phyloP scores from a whole-genome alignment of 2,329 filamentous ascomycete genomes.

The Colletotrichum lentis region DNA sequence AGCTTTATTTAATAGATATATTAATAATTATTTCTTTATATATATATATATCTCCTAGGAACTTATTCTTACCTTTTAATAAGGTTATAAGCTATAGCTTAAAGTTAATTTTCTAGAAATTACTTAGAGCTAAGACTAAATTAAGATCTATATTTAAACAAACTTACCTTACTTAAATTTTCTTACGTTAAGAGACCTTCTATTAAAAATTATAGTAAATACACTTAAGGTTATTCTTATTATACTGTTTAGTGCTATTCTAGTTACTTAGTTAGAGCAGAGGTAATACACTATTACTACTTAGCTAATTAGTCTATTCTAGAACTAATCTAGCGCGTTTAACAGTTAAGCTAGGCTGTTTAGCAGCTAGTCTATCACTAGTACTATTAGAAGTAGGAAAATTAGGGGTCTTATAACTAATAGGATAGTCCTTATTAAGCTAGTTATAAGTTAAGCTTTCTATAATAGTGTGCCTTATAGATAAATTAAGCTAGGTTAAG shows the following conservation, averaged over 20 bases:
- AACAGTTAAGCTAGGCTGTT: not conserved
- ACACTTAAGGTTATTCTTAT: not conserved
- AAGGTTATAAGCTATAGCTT: conserved; percentile 21
- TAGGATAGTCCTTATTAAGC: not conserved
- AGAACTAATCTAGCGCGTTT: not conserved
- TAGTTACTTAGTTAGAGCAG: not conserved
- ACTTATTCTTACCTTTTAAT: conserved; percentile 31
- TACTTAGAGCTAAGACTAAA: conserved; percentile 41
- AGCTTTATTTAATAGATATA: conserved; percentile 37
- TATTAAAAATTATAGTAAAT: conserved; percentile 39
- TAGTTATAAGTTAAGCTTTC: not conserved
- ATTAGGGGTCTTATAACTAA: not conserved
- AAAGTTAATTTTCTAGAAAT: conserved; percentile 40
- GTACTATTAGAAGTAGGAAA: not conserved
- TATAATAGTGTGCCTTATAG: not conserved
- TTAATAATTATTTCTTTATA: conserved; percentile 36
- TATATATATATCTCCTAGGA: conserved; percentile 33
- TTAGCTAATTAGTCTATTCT: not conserved
- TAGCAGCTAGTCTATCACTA: not conserved
- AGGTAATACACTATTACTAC: not conserved
- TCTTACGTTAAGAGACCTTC: conserved; percentile 40
- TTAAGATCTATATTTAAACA: conserved; percentile 37
- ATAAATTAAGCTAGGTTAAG: not conserved
- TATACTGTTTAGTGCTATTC: not conserved
- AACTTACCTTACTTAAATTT: conserved; percentile 39